These are phyloP conservation scores for Begonia masoniana DNA, from an alignment of 306 rosid genomes.

Conservation along the genomic window DNA sequence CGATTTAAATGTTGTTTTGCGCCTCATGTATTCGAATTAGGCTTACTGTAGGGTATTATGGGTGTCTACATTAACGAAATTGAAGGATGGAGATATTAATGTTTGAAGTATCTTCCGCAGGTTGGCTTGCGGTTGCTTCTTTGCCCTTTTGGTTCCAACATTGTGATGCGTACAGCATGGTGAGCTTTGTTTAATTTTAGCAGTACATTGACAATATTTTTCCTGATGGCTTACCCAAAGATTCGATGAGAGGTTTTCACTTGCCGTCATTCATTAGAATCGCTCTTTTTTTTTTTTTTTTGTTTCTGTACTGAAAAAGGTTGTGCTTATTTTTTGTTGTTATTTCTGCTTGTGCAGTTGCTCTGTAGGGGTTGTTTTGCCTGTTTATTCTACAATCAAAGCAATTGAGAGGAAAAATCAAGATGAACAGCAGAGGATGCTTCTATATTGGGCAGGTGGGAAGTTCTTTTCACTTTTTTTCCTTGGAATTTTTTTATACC, in stretches of 20 bases:
- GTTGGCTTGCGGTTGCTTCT: constrained; percentile 81
- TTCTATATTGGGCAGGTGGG: constrained; percentile 88
- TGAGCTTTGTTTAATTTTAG: constrained; percentile 12
- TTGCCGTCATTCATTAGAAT: neutral
- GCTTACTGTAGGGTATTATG: neutral
- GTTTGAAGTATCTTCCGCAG: constrained; percentile 24
- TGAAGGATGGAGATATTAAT: constrained; percentile 4
- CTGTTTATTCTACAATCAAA: constrained; percentile 83
- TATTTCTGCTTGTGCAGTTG: constrained; percentile 37
- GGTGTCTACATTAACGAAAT: neutral
- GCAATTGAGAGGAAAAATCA: constrained; percentile 72
- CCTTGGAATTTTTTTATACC: too few species aligned
- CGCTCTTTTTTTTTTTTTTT: neutral
- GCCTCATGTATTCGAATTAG: neutral
- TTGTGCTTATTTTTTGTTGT: neutral
- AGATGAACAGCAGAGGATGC: constrained; percentile 61
- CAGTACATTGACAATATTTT: neutral
- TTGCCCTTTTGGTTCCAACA: constrained; percentile 63
- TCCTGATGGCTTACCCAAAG: neutral
- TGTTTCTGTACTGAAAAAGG: too few species aligned
- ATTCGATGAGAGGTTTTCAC: neutral
- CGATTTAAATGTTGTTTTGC: neutral
- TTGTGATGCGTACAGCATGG: constrained; percentile 84
- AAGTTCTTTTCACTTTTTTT: neutral
- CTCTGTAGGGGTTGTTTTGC: constrained; percentile 70